phyloP scores from a whole-genome alignment of 208 protist species.

The Blastocrithidia nonstop region DNA sequence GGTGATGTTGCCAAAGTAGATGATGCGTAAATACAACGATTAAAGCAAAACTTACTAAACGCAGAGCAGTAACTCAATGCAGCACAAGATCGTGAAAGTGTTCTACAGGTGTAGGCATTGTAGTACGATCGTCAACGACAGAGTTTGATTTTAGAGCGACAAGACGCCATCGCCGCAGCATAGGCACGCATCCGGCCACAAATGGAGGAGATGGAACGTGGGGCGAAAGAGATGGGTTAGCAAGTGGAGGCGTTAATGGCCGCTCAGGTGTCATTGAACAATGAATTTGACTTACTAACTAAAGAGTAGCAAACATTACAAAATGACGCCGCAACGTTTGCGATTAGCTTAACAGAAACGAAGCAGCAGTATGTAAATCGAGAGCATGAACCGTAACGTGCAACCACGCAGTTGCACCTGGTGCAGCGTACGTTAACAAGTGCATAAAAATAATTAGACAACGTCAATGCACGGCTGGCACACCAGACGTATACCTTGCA shows the following conservation, averaged over 20 bases:
- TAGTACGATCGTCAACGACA: slow-evolving; percentile 84
- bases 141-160: slow-evolving; percentile 69
- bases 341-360: slow-evolving; percentile 35
- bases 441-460: slow-evolving; percentile 42
- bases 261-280: slow-evolving; percentile 19
- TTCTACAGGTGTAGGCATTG: slow-evolving; percentile 82
- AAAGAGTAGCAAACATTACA: slow-evolving; percentile 40
- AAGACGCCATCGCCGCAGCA: slow-evolving; percentile 79
- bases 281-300: slow-evolving; percentile 21
- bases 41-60: slow-evolving; percentile 60
- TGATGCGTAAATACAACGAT: slow-evolving; percentile 68
- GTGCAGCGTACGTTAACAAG: slow-evolving; percentile 42
- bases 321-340: slow-evolving; percentile 34
- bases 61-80: slow-evolving; percentile 61
- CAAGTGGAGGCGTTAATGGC: slow-evolving; percentile 53
- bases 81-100: slow-evolving; percentile 78
- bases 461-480: slow-evolving; percentile 50
- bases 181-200: slow-evolving; percentile 72
- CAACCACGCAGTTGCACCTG: slow-evolving; percentile 56
- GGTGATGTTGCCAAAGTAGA: slow-evolving; percentile 61
- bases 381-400: slow-evolving; percentile 66
- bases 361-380: slow-evolving; percentile 61
- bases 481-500: slow-evolving; percentile 38
- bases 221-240: slow-evolving; percentile 55
- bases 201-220: slow-evolving; percentile 54